Base-by-base conservation (phyloP, 78 protist genomes). In the Speleostelium caveatum region DNA sequence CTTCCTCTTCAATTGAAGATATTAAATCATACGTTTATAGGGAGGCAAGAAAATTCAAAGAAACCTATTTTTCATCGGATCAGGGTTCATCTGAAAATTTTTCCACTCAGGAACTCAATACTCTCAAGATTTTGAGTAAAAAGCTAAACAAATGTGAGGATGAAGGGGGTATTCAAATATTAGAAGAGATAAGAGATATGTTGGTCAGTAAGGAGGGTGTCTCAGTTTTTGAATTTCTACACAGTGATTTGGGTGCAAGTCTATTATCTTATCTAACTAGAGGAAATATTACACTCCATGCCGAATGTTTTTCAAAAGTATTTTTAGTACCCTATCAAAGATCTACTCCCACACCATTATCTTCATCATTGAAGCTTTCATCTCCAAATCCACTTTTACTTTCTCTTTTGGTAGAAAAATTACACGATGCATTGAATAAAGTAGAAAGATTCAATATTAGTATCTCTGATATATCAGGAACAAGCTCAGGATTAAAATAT, bases 341-440 rank as follows among this genome's bases (percentile, higher is more conserved):
- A 8, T 30, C 26, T 59, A 10, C 14, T 3, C 28, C 36, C 0
- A 58, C 33, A 2, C 22, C 32, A 5, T 53, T 42, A 2, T 42
- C 56, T 2, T 32, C 80, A 0, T 45, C 93, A 32, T 28, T 68
- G 42, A 86, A 86, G 22, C 32, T 59, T 6, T 65, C 68, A 1
- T 51, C 69, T 12, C 59, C 67, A 17, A 68, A 72, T 16, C 51
- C 74, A 8, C 19, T 86, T 24, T 39, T 76, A 5, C 51, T 91
- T 17, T 73, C 95, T 19, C 10, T 80, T 26, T 26, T 75, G 55
- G 65, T 91, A 22, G 63, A 67, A 45, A 91, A 91, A 35, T 33
- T 91, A 10, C 95, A 91, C 38, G 90, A 91, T 60, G 86, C 86
- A 0, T 32, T 91, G 5, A 91, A 77, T 61, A 91, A 78, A 21